phyloP scores from a whole-genome alignment of 2,329 filamentous ascomycete species.

The Phoma sp. region DNA sequence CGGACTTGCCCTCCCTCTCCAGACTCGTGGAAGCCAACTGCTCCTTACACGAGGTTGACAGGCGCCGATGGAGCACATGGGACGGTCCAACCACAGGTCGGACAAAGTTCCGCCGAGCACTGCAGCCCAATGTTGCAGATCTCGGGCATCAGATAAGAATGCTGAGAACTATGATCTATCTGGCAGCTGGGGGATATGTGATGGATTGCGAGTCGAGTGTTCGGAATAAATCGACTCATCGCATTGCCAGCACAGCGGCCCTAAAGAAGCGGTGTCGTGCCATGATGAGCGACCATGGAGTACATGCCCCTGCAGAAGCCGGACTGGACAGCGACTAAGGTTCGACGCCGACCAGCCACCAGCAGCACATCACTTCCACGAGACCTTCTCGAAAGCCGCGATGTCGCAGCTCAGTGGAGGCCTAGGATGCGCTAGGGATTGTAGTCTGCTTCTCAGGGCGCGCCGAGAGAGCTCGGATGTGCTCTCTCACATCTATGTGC shows the following conservation, averaged over 20 bases:
- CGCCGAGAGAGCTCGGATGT: conserved; percentile 28
- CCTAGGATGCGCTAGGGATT: conserved; percentile 17
- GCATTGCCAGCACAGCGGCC: conserved; percentile 1
- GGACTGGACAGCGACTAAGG: conserved; percentile 1
- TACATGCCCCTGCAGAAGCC: conserved; percentile 5
- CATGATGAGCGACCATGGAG: conserved; percentile 1
- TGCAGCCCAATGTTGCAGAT: conserved; percentile 31
- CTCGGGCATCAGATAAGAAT: conserved; percentile 28
- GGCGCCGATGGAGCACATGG: conserved; percentile 6
- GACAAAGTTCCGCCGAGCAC: conserved; percentile 6
- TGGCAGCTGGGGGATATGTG: conserved; percentile 1
- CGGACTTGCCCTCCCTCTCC: conserved; percentile 9
- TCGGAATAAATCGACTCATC: conserved; percentile 5
- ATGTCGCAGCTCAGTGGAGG: conserved; percentile 24
- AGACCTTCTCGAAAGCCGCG: conserved; percentile 41
- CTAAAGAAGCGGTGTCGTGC: conserved; percentile 18
- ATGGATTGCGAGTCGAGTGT: neutral
- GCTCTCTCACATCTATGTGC: conserved; percentile 24
- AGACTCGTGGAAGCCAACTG: conserved; percentile 20
- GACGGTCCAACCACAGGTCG: neutral
- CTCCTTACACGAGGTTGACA: conserved; percentile 25
- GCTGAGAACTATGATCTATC: neutral
- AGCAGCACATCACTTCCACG: conserved; percentile 40
- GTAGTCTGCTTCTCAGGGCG: conserved; percentile 17
- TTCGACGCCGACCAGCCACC: conserved; percentile 24